Base-by-base conservation (phyloP, 2,329 filamentous ascomycete species). In the Coniochaeta sp. region DNA sequence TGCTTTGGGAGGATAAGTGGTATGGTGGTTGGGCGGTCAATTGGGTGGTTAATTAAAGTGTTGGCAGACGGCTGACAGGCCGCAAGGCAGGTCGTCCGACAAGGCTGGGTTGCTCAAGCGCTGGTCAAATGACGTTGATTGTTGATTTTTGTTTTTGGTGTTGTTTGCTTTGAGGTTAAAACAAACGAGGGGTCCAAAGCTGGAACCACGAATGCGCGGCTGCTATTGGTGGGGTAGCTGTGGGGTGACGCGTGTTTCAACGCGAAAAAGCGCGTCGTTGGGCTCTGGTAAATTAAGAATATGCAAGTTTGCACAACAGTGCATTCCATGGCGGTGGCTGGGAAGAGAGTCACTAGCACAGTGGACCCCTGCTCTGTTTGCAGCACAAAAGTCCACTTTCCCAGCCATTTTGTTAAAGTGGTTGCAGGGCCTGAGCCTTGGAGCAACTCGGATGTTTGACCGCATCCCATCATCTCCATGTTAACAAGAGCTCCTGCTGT, bases 381-480 rank as follows among this genome's bases (percentile, higher is more conserved):
- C 20, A 4, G 38, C 38, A 42, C 27, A 30, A n/a, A n/a, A n/a
- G n/a, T n/a, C n/a, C n/a, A n/a, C n/a, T n/a, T n/a, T n/a, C n/a
- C n/a, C n/a, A n/a, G n/a, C n/a, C n/a, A n/a, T n/a, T n/a, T n/a
- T n/a, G n/a, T n/a, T n/a, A n/a, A n/a, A 8, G 38, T 24, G 38
- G 20, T 42, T 18, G 18, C 38, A 42, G 38, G 12, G 27, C 27
- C 27, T 6, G 6, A 7, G 10, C 38, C n/a, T 24, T 5, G 14
- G 8, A 20, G 18, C 26, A 4, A 42, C 38, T 42, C 38, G 38
- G 22, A 7, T 38, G 18, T 22, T n/a, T 38, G 33, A 38, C 33
- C 33, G 33, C 33, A n/a, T n/a, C n/a, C n/a, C n/a, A n/a, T n/a
- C 33, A 38, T 38, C 38, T 22, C 38, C 38, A 42, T 42, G 38